Evolutionary conservation across 768 basidiomycete genomes (phyloP).

Genomic region (Cystofilobasidium capitatum): DNA sequence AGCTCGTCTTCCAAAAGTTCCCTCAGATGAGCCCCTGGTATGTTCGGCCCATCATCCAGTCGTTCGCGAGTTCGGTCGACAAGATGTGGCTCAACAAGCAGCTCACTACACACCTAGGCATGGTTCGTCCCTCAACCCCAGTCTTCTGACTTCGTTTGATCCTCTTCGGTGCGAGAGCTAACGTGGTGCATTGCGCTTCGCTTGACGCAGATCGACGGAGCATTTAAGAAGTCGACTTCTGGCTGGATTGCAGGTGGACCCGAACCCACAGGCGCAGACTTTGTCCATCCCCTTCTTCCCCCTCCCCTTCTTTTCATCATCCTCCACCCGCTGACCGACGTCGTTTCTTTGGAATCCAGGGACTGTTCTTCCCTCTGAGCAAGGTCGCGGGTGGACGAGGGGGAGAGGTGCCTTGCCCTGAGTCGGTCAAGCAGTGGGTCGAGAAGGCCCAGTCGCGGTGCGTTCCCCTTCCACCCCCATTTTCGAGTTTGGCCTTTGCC

Average conservation of each 20-base stretch:
- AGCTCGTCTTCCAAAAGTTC: slow-evolving; percentile 27
- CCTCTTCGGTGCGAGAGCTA: neutral
- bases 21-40: slow-evolving; percentile 23
- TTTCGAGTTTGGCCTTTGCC: too few relatives aligned
- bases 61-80: slow-evolving; percentile 16
- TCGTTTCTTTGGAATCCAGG: neutral
- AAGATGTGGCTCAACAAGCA: slow-evolving; percentile 24
- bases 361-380: slow-evolving; percentile 16
- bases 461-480: neutral
- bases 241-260: slow-evolving; percentile 17
- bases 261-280: slow-evolving; percentile 21
- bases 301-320: neutral
- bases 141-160: neutral
- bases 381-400: slow-evolving; percentile 13
- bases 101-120: slow-evolving; percentile 3
- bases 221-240: slow-evolving; percentile 7
- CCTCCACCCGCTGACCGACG: neutral
- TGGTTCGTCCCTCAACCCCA: neutral
- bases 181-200: neutral
- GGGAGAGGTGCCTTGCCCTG: slow-evolving; percentile 6
- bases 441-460: slow-evolving; percentile 4
- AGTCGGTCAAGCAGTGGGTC: slow-evolving; percentile 14
- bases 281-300: slow-evolving; percentile 14
- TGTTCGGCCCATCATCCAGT: slow-evolving; percentile 19
- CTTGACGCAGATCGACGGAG: slow-evolving; percentile 11